Percentiles rank a stretch among this genome's conserved stretches.
Conservation (phyloP, 2,329 filamentous ascomycete genomes). For the Sporothrix sp. region DNA sequence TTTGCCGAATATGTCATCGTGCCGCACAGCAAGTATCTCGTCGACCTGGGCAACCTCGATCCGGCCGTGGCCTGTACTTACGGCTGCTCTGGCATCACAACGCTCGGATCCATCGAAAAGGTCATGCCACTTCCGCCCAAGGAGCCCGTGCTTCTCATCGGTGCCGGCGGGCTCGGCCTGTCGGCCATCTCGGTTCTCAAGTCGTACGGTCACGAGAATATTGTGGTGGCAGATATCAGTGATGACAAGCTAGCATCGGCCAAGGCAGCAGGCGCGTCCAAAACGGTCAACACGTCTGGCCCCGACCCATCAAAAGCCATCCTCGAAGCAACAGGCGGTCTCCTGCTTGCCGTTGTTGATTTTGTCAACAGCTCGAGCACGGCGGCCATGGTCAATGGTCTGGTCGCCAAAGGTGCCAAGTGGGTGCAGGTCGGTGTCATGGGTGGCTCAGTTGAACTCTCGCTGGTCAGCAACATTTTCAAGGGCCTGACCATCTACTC, state of each 20-base stretch:
- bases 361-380: slow-evolving; percentile 13
- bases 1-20: slow-evolving; percentile 13
- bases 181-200: slow-evolving; percentile 8
- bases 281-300: slow-evolving; percentile 13
- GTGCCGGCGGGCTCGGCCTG: slow-evolving; percentile 11
- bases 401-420: slow-evolving; percentile 12
- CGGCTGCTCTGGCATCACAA: slow-evolving; percentile 14
- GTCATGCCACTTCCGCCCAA: slow-evolving; percentile 8
- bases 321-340: slow-evolving; percentile 15
- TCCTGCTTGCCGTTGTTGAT: slow-evolving; percentile 10
- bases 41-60: slow-evolving; percentile 7
- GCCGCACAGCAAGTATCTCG: slow-evolving; percentile 11
- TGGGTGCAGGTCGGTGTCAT: slow-evolving; percentile 15
- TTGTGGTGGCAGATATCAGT: slow-evolving; percentile 9
- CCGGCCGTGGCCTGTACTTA: slow-evolving; percentile 11
- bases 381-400: slow-evolving; percentile 5
- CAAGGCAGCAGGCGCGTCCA: slow-evolving; percentile 17
- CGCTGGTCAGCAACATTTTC: slow-evolving; percentile 10
- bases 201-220: slow-evolving; percentile 6
- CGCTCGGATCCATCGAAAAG: slow-evolving; percentile 10
- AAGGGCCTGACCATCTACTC: slow-evolving; percentile 12
- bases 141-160: slow-evolving; percentile 10
- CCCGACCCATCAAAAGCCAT: slow-evolving; percentile 17
- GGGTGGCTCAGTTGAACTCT: slow-evolving; percentile 10
- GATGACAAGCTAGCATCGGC: slow-evolving; percentile 8